Conservation (phyloP, 805 yeast species). For the Wickerhamiella cacticola region DNA sequence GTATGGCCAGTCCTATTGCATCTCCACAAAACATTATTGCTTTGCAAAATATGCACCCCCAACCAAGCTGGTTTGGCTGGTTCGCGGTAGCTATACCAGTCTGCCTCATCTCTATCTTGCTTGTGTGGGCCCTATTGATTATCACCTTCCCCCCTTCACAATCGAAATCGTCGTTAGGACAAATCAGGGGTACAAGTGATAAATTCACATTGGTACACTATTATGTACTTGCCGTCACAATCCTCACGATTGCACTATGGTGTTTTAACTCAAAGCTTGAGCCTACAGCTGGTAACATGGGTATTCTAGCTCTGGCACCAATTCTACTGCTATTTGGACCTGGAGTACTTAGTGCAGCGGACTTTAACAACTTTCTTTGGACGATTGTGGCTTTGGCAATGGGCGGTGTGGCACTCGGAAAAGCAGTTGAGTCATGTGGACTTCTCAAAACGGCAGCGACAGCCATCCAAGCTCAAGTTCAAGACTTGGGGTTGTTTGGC, state of each 20-base stretch:
- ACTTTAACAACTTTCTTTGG: conserved; percentile 94
- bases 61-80: conserved; percentile 87
- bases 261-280: conserved; percentile 70
- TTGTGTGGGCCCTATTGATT: conserved; percentile 63
- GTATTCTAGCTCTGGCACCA: conserved; percentile 86
- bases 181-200: conserved; percentile 50
- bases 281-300: conserved; percentile 82
- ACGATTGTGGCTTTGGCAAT: conserved; percentile 88
- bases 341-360: conserved; percentile 75
- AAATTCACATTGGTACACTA: conserved; percentile 61
- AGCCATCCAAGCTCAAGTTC: conserved; percentile 52
- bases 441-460: conserved; percentile 66
- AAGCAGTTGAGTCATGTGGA: conserved; percentile 88
- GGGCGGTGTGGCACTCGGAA: conserved; percentile 96
- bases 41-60: conserved; percentile 73
- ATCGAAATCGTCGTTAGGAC: conserved; percentile 40
- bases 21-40: conserved; percentile 95
- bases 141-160: conserved; percentile 45
- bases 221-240: conserved; percentile 56
- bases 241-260: conserved; percentile 74
- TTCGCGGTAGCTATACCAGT: conserved; percentile 80
- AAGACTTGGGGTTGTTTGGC: conserved; percentile 55
- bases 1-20: conserved; percentile 95
- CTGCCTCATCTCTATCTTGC: conserved; percentile 45
- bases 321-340: conserved; percentile 86